phyloP scores from a whole-genome alignment of 148 eudicot genomes.

The Vaccinium macrocarpon region DNA sequence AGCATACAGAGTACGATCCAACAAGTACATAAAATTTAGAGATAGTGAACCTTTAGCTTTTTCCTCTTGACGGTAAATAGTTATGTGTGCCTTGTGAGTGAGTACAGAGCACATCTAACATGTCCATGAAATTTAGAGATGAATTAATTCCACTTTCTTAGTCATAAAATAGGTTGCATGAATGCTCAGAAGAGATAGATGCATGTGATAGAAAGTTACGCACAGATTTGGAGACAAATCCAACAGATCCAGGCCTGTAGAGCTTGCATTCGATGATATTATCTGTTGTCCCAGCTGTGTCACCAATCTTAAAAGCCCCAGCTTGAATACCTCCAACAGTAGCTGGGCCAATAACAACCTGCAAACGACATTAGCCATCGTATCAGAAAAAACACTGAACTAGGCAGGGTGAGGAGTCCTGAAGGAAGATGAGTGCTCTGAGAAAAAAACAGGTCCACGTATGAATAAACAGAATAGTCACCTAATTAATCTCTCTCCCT shows the following conservation, averaged over 20 bases:
- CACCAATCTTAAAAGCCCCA: conserved; percentile 98
- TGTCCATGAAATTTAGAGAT: background rate
- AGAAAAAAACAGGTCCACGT: conserved; percentile 5
- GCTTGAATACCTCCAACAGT: conserved; percentile 99
- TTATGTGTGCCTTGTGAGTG: background rate
- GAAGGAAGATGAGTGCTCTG: conserved; percentile 1
- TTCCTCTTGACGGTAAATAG: background rate
- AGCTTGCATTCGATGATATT: conserved; percentile 89
- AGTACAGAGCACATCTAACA: background rate
- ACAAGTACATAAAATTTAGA: background rate
- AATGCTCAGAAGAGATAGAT: background rate
- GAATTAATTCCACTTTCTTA: background rate
- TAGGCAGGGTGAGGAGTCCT: background rate
- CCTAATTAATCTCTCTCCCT: background rate
- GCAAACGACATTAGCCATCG: conserved; percentile 1
- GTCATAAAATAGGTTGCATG: background rate
- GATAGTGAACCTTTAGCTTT: background rate
- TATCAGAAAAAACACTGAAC: background rate
- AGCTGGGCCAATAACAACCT: conserved; percentile 97
- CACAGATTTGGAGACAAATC: conserved; percentile 98
- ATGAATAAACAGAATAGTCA: conserved; percentile 3
- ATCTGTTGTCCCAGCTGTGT: conserved; percentile 94
- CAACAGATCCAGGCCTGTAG: conserved; percentile 98
- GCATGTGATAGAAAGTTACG: conserved; percentile 20
- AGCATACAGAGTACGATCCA: background rate